Evolutionary conservation across 495 filamentous ascomycete species (phyloP), one percentile per base, ranked within the genome.

Genomic region (Podospora pseudopauciseta): DNA sequence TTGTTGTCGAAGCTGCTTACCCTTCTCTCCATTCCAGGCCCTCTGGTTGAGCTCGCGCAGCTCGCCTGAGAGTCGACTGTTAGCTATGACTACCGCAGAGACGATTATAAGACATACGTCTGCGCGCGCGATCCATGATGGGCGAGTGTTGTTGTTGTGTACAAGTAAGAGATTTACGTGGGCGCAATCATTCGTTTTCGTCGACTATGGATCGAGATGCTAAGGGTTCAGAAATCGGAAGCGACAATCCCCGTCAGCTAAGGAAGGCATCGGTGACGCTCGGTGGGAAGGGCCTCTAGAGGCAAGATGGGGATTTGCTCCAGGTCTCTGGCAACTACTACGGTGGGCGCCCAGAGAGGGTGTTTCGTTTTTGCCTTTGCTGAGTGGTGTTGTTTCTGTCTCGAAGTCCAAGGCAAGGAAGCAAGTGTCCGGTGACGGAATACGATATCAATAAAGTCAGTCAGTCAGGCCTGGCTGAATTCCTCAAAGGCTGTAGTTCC

Each of bases 1-100:
- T 58, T 26, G 6, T 58, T 58, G 7, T 32, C 27, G 4, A 44
- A 13, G 5, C 3, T 54, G 26, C 70, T 68, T 86, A 96, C 94
- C 91, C 82, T 83, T 88, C 71, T 96, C 91, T 63, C 92, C 94
- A 76, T 90, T 83, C 95, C 95, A 99, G 30, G 89, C 91, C 80
- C 86, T 85, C 75, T 87, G 84, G 78, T 99, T 99, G 71, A 97
- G 83, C 74, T 91, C 86, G 79, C 92, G 91, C 77, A 98, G 84
- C 80, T 97, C 93, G 79, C 93, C 94, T 97, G 68, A 55, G 18
- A 32, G 30, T 15, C n/a, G 4, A 58, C 19, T 44, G 28, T 18
- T 44, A 32, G 16, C 16, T 19, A n/a, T 23, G 23, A 23, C 1
- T 23, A 23, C 23, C 2, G 23, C 2, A 63, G 5, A 5, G 4